Conservation (phyloP, 2,329 filamentous ascomycete genomes). For the Colletotrichum sp. region DNA sequence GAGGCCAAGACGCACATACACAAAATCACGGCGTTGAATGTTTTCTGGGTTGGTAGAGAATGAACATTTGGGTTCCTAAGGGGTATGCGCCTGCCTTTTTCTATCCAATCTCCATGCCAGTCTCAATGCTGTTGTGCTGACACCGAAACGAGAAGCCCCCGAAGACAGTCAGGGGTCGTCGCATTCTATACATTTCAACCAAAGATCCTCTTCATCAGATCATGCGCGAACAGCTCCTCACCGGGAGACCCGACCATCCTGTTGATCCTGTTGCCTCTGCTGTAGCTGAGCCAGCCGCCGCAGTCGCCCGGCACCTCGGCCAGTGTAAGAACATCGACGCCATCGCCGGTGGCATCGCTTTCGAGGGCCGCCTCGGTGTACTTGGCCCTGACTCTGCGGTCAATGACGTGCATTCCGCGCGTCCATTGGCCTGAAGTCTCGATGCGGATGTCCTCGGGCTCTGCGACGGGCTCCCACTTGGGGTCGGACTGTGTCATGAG, state of each 20-base stretch:
- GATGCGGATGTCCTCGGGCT: constrained; percentile 82
- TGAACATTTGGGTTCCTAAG: constrained; percentile 20
- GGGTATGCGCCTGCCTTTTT: constrained; percentile 22
- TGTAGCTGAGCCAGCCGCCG: constrained; percentile 74
- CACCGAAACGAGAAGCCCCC: constrained; percentile 33
- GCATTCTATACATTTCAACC: constrained; percentile 32
- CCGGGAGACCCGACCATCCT: constrained; percentile 75
- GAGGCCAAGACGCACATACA: background rate
- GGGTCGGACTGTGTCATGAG: constrained; percentile 65
- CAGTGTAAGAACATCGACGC: constrained; percentile 38
- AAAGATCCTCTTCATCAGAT: constrained; percentile 71
- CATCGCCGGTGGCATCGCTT: constrained; percentile 28
- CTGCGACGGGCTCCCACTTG: constrained; percentile 59
- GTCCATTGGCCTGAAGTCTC: constrained; percentile 96
- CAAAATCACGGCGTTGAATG: constrained; percentile 17
- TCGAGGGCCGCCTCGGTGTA: constrained; percentile 45
- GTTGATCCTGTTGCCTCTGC: constrained; percentile 79
- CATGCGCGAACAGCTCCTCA: constrained; percentile 66
- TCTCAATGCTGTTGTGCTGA: constrained; percentile 7
- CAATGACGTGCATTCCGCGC: constrained; percentile 85
- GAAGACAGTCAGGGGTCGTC: constrained; percentile 18
- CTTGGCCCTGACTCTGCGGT: constrained; percentile 68
- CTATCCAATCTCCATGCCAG: background rate
- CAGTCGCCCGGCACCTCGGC: constrained; percentile 71
- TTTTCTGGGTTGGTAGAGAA: constrained; percentile 21